These are phyloP conservation scores for Mangifera indica DNA, from an alignment of 345 rosid species.

Conservation along the genomic window DNA sequence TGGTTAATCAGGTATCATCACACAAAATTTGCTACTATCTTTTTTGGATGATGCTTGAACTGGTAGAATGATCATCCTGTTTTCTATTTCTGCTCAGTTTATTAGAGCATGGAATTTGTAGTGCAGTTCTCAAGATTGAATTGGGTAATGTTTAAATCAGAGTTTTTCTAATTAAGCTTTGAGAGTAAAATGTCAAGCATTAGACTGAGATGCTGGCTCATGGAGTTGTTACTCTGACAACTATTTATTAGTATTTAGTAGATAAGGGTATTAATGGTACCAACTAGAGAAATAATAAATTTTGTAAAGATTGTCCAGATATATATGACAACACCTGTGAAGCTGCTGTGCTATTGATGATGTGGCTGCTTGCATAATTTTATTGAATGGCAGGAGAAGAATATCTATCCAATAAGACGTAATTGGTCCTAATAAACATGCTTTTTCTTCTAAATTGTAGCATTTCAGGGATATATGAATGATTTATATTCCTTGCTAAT, in stretches of 20 bases:
- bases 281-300: neutral
- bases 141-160: neutral
- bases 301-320: neutral
- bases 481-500: neutral
- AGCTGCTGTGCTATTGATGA: neutral
- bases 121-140: neutral
- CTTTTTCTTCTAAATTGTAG: neutral
- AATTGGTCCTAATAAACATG: neutral
- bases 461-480: neutral
- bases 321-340: conserved; percentile 2
- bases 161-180: neutral
- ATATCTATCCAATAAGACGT: neutral
- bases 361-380: neutral
- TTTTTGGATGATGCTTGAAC: neutral
- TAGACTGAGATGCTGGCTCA: neutral
- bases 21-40: neutral
- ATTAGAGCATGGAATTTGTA: neutral
- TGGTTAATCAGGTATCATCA: conserved; percentile 79
- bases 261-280: neutral
- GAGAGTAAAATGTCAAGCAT: conserved; percentile 7
- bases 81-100: neutral
- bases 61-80: neutral
- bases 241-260: neutral
- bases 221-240: neutral
- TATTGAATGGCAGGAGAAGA: neutral